A percentile compares a stretch with the other conserved stretches of the same genome.
These are phyloP conservation scores for Aspergillus pseudotamarii DNA, from an alignment of 2,329 filamentous ascomycete species.

Conservation along the genomic window DNA sequence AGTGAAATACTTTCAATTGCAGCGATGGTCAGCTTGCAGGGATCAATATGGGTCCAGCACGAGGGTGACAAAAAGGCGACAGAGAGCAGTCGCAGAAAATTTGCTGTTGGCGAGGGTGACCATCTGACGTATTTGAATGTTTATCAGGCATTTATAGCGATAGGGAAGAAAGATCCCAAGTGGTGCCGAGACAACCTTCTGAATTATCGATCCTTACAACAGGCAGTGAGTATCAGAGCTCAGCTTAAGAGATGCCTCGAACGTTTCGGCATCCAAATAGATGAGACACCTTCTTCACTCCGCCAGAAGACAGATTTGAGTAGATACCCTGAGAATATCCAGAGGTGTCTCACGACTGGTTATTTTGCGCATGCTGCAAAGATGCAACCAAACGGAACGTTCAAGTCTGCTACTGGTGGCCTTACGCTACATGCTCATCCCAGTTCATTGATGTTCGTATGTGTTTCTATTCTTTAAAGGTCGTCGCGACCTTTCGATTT, in stretches of 20 bases:
- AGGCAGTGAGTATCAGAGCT: constrained; percentile 81
- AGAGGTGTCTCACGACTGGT: constrained; percentile 81
- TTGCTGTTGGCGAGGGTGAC: constrained; percentile 91
- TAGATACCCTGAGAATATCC: constrained; percentile 71
- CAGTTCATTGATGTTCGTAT: constrained; percentile 83
- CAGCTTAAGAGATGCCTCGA: constrained; percentile 88
- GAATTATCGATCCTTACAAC: constrained; percentile 81
- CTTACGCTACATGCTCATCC: constrained; percentile 84
- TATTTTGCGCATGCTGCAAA: constrained; percentile 92
- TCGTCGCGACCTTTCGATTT: not conserved
- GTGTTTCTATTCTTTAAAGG: constrained; percentile 28
- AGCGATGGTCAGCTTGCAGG: constrained; percentile 87
- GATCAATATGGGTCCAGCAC: constrained; percentile 79
- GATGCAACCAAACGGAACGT: constrained; percentile 92
- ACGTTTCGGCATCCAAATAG: constrained; percentile 73
- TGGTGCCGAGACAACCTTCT: constrained; percentile 88
- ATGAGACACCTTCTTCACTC: constrained; percentile 55
- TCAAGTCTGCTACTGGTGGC: constrained; percentile 79
- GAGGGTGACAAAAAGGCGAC: constrained; percentile 75
- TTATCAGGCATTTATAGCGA: constrained; percentile 85
- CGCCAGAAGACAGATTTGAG: constrained; percentile 33
- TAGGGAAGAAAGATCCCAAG: constrained; percentile 76
- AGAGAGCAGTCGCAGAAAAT: constrained; percentile 75
- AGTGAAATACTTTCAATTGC: constrained; percentile 88
- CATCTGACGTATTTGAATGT: constrained; percentile 90